These are phyloP conservation scores for Colletotrichum coccodes DNA, from an alignment of 2,329 filamentous ascomycete species.

Conservation along the genomic window DNA sequence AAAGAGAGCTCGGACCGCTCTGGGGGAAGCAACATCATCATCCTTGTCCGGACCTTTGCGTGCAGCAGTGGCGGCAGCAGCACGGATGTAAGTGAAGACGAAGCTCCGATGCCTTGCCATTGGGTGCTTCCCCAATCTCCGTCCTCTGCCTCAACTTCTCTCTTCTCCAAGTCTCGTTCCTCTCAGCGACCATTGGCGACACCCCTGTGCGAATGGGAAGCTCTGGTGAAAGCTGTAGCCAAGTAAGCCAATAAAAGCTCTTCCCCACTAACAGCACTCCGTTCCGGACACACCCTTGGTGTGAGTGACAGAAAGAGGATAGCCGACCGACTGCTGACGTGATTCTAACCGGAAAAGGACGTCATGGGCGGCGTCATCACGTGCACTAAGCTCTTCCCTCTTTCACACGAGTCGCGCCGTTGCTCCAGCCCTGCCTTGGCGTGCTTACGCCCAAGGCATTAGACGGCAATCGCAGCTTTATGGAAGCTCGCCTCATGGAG, in stretches of 20 bases:
- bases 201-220: slow-evolving; percentile 24
- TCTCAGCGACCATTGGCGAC: not conserved
- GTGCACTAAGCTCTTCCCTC: slow-evolving; percentile 22
- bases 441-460: not conserved
- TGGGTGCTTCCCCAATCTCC: not conserved
- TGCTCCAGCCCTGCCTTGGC: not conserved
- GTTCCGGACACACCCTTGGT: slow-evolving; percentile 6
- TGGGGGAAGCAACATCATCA: slow-evolving; percentile 29
- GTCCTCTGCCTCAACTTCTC: too few relatives aligned
- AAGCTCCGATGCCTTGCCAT: slow-evolving; percentile 12
- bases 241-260: slow-evolving; percentile 2
- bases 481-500: not conserved
- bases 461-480: not conserved
- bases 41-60: slow-evolving; percentile 29
- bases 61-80: slow-evolving; percentile 8
- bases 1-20: slow-evolving; percentile 29
- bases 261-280: not conserved
- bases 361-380: slow-evolving; percentile 32
- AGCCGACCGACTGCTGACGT: slow-evolving; percentile 16
- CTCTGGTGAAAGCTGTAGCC: not conserved
- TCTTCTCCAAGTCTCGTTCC: not conserved
- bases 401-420: slow-evolving; percentile 7
- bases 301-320: not conserved
- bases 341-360: slow-evolving; percentile 20
- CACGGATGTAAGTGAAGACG: not conserved